These are phyloP conservation scores for Parastagonospora nodorum DNA, from an alignment of 2,329 filamentous ascomycete genomes.

Conservation along the genomic window DNA sequence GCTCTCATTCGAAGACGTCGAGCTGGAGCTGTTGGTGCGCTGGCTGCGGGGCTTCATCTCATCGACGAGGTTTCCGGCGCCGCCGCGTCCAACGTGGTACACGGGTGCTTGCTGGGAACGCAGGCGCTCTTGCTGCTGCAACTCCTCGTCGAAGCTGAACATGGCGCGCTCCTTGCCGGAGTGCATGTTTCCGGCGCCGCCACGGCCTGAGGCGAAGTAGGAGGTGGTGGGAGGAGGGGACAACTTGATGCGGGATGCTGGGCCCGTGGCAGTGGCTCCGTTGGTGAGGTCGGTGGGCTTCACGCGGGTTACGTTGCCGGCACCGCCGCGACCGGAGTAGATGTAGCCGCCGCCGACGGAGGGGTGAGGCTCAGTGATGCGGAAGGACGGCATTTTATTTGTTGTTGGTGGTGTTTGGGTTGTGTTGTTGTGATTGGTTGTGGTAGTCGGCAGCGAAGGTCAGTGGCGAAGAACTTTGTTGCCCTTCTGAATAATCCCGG, in stretches of 20 bases:
- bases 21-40: slow-evolving; percentile 39
- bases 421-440: background rate
- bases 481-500: slow-evolving; percentile 9
- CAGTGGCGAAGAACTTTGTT: background rate
- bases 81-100: slow-evolving; percentile 67
- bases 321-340: slow-evolving; percentile 62
- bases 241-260: slow-evolving; percentile 57
- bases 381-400: slow-evolving; percentile 52
- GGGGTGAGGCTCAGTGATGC: slow-evolving; percentile 66
- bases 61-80: slow-evolving; percentile 60
- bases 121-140: slow-evolving; percentile 61
- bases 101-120: slow-evolving; percentile 62
- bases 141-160: slow-evolving; percentile 72
- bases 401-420: slow-evolving; percentile 16
- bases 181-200: slow-evolving; percentile 69
- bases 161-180: slow-evolving; percentile 61
- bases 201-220: slow-evolving; percentile 69
- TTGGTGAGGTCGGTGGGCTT: slow-evolving; percentile 60
- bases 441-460: slow-evolving; percentile 4
- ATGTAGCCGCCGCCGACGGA: slow-evolving; percentile 63
- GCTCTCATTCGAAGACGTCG: slow-evolving; percentile 8
- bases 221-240: slow-evolving; percentile 51
- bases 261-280: slow-evolving; percentile 51
- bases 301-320: slow-evolving; percentile 62
- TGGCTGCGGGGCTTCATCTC: slow-evolving; percentile 40